phyloP scores from a whole-genome alignment of 805 yeast species.

The Wickerhamomyces strasburgensis region DNA sequence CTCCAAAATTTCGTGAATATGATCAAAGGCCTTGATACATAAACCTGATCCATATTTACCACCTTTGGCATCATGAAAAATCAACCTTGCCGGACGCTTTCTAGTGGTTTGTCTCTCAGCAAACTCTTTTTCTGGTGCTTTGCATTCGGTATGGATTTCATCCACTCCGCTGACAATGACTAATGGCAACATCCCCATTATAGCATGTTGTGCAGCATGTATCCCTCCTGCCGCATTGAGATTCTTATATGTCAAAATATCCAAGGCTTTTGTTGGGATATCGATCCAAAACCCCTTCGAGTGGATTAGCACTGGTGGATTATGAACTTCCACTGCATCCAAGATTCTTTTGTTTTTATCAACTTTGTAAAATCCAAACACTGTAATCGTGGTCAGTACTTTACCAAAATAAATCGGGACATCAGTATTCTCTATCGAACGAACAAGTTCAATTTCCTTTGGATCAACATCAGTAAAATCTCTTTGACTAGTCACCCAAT shows the following conservation, averaged over 20 bases:
- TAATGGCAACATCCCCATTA: constrained; percentile 73
- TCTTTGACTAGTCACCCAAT: constrained; percentile 88
- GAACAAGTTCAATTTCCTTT: constrained; percentile 55
- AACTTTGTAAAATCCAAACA: constrained; percentile 90
- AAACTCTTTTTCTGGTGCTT: constrained; percentile 96
- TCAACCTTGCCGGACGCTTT: constrained; percentile 79
- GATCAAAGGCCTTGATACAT: constrained; percentile 73
- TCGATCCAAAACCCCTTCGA: constrained; percentile 93
- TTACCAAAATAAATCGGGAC: constrained; percentile 74
- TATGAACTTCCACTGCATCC: constrained; percentile 88
- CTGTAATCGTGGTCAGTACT: constrained; percentile 65
- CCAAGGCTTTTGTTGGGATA: constrained; percentile 62
- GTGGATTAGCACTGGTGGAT: constrained; percentile 68
- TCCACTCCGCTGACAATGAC: constrained; percentile 67
- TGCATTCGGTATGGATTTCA: constrained; percentile 89
- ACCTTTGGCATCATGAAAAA: constrained; percentile 80
- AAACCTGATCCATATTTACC: constrained; percentile 79
- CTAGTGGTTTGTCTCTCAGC: constrained; percentile 67
- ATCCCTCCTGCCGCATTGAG: constrained; percentile 83
- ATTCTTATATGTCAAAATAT: constrained; percentile 48
- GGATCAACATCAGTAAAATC: constrained; percentile 96
- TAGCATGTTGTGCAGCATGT: constrained; percentile 94
- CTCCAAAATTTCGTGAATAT: constrained; percentile 59
- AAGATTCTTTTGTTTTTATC: constrained; percentile 73
- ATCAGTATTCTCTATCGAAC: constrained; percentile 45